phyloP scores from a whole-genome alignment of 768 basidiomycete species.

The Neoboletus subvelutipes region DNA sequence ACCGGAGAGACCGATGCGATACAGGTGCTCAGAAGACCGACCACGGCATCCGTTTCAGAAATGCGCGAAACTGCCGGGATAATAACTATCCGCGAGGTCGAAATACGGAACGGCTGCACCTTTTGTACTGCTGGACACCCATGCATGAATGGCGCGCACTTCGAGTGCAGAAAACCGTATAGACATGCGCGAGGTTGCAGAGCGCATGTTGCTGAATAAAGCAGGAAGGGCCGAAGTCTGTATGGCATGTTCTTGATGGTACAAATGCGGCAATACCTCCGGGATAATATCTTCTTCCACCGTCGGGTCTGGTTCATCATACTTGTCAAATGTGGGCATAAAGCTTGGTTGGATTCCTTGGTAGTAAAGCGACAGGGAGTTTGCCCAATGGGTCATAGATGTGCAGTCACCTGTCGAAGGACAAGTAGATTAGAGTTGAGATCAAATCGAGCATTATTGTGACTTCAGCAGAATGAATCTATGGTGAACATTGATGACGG shows the following conservation, averaged over 20 bases:
- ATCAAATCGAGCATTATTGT: neutral
- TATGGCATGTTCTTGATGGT: slow-evolving; percentile 2
- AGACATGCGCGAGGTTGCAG: slow-evolving; percentile 1
- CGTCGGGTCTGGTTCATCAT: neutral
- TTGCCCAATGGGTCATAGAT: slow-evolving; percentile 2
- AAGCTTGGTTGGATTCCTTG: neutral
- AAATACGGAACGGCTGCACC: neutral
- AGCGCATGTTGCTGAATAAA: neutral
- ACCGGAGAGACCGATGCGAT: slow-evolving; percentile 1
- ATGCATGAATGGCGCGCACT: neutral
- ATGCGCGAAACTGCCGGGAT: neutral
- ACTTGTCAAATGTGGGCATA: slow-evolving; percentile 4
- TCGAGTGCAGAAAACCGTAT: neutral
- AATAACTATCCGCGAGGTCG: neutral
- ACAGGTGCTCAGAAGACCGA: neutral
- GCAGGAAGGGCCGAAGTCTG: neutral
- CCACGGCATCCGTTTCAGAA: slow-evolving; percentile 1
- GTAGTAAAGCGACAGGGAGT: neutral
- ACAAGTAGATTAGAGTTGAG: neutral
- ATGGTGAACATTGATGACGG: neutral
- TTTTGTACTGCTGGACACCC: neutral
- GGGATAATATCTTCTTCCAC: neutral
- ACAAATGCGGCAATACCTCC: neutral
- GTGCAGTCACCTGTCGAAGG: neutral
- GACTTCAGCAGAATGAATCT: neutral